Percentiles rank a stretch among this genome's conserved stretches.
Evolutionary conservation across 352 stramenopile genomes (phyloP).

Genomic region (Phytophthora megakarya): DNA sequence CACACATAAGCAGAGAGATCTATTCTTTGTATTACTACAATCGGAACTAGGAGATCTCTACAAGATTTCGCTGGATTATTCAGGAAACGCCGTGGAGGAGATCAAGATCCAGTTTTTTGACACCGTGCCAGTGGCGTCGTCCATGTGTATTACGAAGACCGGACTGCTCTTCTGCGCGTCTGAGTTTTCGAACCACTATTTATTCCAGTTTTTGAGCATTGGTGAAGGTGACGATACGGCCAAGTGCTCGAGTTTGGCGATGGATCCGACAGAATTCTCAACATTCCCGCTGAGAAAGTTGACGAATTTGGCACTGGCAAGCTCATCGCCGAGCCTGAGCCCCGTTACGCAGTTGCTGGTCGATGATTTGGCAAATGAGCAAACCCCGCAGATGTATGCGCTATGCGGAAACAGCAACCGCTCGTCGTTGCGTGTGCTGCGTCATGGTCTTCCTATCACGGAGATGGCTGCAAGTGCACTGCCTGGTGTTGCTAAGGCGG

Average conservation of each 20-base stretch:
- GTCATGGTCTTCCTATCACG: slow-evolving; percentile 96
- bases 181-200: slow-evolving; percentile 98
- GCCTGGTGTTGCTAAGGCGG: slow-evolving; percentile 93
- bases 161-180: slow-evolving; percentile 96
- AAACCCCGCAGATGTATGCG: slow-evolving; percentile 97
- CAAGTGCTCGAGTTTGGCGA: slow-evolving; percentile 68
- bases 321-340: slow-evolving; percentile 87
- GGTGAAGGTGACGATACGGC: slow-evolving; percentile 91
- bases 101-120: slow-evolving; percentile 96
- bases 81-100: slow-evolving; percentile 78
- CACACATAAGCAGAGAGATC: slow-evolving; percentile 93
- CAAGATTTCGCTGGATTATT: slow-evolving; percentile 95
- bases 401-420: slow-evolving; percentile 93
- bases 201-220: slow-evolving; percentile 98
- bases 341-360: slow-evolving; percentile 96
- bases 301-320: slow-evolving; percentile 90
- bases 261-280: slow-evolving; percentile 62
- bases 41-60: slow-evolving; percentile 98
- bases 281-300: slow-evolving; percentile 84
- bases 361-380: slow-evolving; percentile 94
- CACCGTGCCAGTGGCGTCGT: slow-evolving; percentile 93
- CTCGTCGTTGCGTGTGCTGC: slow-evolving; percentile 94
- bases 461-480: slow-evolving; percentile 97
- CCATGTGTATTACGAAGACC: slow-evolving; percentile 97
- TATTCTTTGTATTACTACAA: slow-evolving; percentile 99